Evolutionary conservation across 1,284 basidiomycete species (phyloP), one percentile per base, ranked within the genome.

Genomic region (Ceratobasidium sp.): DNA sequence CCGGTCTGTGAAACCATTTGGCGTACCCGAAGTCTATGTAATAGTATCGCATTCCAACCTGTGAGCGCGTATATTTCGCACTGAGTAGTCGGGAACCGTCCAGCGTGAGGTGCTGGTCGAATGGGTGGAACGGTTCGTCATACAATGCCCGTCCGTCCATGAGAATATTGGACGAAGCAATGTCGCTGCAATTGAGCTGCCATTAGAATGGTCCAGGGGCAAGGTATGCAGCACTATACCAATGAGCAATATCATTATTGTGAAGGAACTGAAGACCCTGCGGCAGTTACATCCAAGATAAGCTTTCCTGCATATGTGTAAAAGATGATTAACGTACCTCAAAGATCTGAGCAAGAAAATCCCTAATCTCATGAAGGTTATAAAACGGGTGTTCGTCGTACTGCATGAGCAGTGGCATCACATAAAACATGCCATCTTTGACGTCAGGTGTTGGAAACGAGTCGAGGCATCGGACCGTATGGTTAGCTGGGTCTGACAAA

Each of bases 351-450:
- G n/a, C 12, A 4, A 58, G 38, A 27, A 58, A 43, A 15, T 58
- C 55, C 6, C 29, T 20, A 22, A 58, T 58, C 55, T 58, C 55
- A 2, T 15, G 12, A 3, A 58, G 15, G 20, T 42, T 43, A 27
- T 58, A 42, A 40, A 58, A 58, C n/a, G 38, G 55, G 31, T 17
- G 55, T 17, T 42, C 38, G n/a, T 58, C 22, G 55, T 58, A 58
- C 25, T 40, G 12, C 7, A 17, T 42, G 3, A 58, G 55, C 2
- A 40, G 40, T 17, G 55, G 55, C 55, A 58, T 58, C 3, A 58
- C 40, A 58, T 27, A 58, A n/a, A 58, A 58, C 31, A 34, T 42
- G 20, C 55, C 55, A 10, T 27, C 31, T 12, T 43, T 27, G 31
- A 58, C 55, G 7, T 29, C 55, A 27, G 55, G 55, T 27, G 43